Evolutionary conservation across 805 yeast genomes (phyloP).

Genomic region (Sugiyamaella marilandica): DNA sequence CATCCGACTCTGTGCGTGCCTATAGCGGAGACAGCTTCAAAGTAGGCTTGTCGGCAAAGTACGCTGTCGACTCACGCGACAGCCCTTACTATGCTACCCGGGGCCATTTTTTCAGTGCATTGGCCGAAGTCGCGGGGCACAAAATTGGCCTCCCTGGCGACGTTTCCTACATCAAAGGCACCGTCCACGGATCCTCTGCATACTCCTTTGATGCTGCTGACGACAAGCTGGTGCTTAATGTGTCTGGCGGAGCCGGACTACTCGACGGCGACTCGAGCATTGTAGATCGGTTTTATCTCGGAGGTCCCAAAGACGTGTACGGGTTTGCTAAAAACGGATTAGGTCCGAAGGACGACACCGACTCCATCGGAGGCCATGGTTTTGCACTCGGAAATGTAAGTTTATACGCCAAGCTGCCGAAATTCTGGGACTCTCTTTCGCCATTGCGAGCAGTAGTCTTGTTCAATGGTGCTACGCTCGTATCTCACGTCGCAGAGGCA

Average conservation of each 20-base stretch:
- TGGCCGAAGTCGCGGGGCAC: conserved; percentile 31
- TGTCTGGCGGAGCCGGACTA: conserved; percentile 13
- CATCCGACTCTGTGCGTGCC: conserved; percentile 56
- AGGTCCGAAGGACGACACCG: conserved; percentile 53
- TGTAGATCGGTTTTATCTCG: conserved; percentile 74
- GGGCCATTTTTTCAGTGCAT: conserved; percentile 39
- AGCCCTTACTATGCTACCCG: conserved; percentile 36
- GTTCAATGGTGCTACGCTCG: conserved; percentile 59
- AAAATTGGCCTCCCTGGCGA: conserved; percentile 29
- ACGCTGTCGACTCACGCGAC: conserved; percentile 38
- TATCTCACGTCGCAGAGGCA: conserved; percentile 9
- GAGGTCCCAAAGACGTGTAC: conserved; percentile 64
- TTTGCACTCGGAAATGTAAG: conserved; percentile 53
- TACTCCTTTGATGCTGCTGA: conserved; percentile 18
- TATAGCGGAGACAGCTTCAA: conserved; percentile 62
- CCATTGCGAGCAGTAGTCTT: conserved; percentile 61
- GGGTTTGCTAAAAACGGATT: conserved; percentile 63
- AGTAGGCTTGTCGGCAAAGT: conserved; percentile 43
- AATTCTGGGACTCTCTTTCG: conserved; percentile 34
- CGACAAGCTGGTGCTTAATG: conserved; percentile 21
- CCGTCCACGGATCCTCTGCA: conserved; percentile 14
- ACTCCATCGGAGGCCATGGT: conserved; percentile 62
- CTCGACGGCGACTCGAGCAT: conserved; percentile 38
- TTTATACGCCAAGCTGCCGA: conserved; percentile 58
- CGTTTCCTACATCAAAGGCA: conserved; percentile 27